Evolutionary conservation across 129 eudicot genomes (phyloP), one percentile per base, ranked within the genome.

Genomic region (Heracleum sosnowskyi): DNA sequence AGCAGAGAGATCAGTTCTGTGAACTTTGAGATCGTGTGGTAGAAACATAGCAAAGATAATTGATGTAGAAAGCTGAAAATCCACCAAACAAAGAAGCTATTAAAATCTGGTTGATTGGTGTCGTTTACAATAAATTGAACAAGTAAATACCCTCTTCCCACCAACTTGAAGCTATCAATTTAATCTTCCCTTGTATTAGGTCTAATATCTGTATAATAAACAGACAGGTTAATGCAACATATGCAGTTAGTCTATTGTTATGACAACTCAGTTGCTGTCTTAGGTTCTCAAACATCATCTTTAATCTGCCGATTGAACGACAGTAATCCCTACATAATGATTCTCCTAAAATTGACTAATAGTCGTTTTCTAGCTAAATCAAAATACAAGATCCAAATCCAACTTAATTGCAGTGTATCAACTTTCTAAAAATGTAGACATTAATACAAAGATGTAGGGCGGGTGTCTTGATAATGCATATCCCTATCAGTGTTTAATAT

Each of bases 101-200:
- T 72, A 72, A 72, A 72, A 72, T 72, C 53, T 16, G 26, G 45
- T 72, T 39, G 76, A 72, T 72, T n/a, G 47, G 35, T 72, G 51
- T 53, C 13, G 77, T 73, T 11, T 17, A 13, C 60, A 44, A 44
- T 44, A 49, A 73, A 73, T 73, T 18, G 33, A 12, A 8, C 60
- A 28, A 44, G 16, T 41, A 44, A 42, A 73, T 73, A 42, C 71
- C 10, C 70, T 29, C 5, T 31, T 15, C 77, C 77, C 31, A 47
- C 60, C 18, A 42, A 73, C 37, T 26, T 15, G n/a, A 26, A 31
- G 60, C 77, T 73, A 17, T 44, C 77, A 42, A 73, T 26, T 28
- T 73, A 73, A 42, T 37, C 76, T 5, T 0, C 49, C 70, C 15
- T 17, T 4, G 3, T 1, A 22, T 22, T 36, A 72, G 47, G 29